Evolutionary conservation across 2,329 filamentous ascomycete genomes (phyloP), one percentile per base, ranked within the genome.

Genomic region (Diplodia intermedia): DNA sequence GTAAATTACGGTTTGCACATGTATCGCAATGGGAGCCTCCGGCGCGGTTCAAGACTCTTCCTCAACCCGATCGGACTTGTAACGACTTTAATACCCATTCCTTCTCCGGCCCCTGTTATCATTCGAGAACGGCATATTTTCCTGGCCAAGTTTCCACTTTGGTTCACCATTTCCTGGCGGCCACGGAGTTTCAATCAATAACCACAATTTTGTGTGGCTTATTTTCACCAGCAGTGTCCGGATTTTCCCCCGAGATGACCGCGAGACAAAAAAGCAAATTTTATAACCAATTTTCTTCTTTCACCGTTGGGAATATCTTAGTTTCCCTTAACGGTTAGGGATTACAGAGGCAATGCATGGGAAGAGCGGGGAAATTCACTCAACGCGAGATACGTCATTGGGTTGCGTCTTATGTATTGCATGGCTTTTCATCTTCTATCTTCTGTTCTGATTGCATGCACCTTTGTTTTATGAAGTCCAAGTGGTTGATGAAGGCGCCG

Each of bases 1-100:
- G 81, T 82, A 82, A 79, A 62, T 20, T 18, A 52, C 60, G 29
- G 60, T 38, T 29, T 53, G 62, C 50, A 20, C 33, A 9, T 43
- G 38, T 26, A 33, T 54, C 36, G 33, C 50, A 18, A 52, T 26
- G 54, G 29, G 23, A 47, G 40, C 36, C 62, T 18, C 11, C 50
- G 62, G 62, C 50, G 36, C 62, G 29, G 36, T 20, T 54, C 47
- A 47, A 55, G 50, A 55, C 29, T 8, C 29, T 38, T 55, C 26
- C 33, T 43, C 26, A 47, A 36, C 40, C 60, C 43, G 60, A 63
- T 33, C 57, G 60, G 60, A 63, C 60, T 52, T 2, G 29, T 63
- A 63, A 63, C 60, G 62, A 66, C 62, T 66, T 66, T 66, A 66
- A 66, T 66, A 56, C 62, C 62, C 62, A 29, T 47, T n/a, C 50